Conservation (phyloP, 352 stramenopile genomes). For the Blastocystis hominis region DNA sequence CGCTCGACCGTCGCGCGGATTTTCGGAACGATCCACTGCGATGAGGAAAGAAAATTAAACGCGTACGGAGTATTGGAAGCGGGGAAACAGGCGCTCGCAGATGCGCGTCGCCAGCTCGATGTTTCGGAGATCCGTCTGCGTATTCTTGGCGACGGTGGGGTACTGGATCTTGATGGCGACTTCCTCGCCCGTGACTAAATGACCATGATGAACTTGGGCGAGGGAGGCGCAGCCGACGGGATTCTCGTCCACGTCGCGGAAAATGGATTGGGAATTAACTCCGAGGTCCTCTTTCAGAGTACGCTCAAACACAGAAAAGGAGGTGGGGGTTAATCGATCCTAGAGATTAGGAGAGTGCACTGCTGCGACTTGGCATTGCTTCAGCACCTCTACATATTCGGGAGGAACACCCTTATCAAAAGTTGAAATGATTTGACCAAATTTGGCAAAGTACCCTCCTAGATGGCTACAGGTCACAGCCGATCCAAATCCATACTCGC, state of each 20-base stretch:
- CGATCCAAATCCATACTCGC: not conserved
- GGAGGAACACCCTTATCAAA: slow-evolving; percentile 7
- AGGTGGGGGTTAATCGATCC: slow-evolving; percentile 9
- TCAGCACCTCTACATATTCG: not conserved
- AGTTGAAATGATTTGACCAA: slow-evolving; percentile 40
- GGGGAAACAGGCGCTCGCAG: slow-evolving; percentile 5
- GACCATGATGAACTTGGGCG: slow-evolving; percentile 28
- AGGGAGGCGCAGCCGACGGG: slow-evolving; percentile 46
- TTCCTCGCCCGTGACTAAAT: slow-evolving; percentile 36
- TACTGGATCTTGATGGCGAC: slow-evolving; percentile 58
- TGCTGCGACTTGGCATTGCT: not conserved
- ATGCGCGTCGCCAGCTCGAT: slow-evolving; percentile 20
- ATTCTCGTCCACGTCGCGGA: not conserved
- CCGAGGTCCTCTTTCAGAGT: slow-evolving; percentile 42
- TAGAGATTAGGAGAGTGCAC: not conserved
- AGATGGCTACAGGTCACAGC: slow-evolving; percentile 8
- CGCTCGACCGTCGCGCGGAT: slow-evolving; percentile 19
- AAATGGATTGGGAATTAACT: not conserved
- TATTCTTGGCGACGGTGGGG: not conserved
- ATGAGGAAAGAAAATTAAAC: not conserved
- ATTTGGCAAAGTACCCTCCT: slow-evolving; percentile 54
- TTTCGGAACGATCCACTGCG: slow-evolving; percentile 55
- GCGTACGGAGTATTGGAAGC: slow-evolving; percentile 38
- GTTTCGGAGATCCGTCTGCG: slow-evolving; percentile 47
- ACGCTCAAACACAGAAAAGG: slow-evolving; percentile 48